These are phyloP conservation scores for Nitzschia inconspicua DNA, from an alignment of 108 stramenopile species.

Conservation along the genomic window DNA sequence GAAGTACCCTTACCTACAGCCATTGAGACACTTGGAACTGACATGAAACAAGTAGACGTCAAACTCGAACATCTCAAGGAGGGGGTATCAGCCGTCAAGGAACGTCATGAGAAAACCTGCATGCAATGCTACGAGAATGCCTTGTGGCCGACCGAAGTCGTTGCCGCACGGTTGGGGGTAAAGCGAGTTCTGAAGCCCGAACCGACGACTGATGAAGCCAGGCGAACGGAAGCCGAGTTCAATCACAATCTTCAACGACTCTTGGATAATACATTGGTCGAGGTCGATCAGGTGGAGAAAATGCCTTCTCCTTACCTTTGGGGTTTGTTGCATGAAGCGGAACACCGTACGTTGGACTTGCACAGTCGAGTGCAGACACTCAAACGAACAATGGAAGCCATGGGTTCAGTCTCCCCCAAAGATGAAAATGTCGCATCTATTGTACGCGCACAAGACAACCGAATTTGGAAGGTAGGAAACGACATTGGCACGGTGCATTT, in stretches of 20 bases:
- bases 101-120: too few relatives aligned
- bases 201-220: conserved; percentile 2
- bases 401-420: conserved; percentile 23
- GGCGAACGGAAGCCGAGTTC: conserved; percentile 10
- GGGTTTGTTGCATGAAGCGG: conserved; percentile 56
- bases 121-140: conserved; percentile 52
- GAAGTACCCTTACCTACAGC: conserved; percentile 9
- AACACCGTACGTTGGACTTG: conserved; percentile 40
- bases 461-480: conserved; percentile 45
- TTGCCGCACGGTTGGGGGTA: conserved; percentile 59
- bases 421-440: conserved; percentile 34
- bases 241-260: conserved; percentile 23
- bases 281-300: conserved; percentile 66
- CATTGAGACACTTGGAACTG: conserved; percentile 6
- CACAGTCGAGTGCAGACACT: conserved; percentile 15
- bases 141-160: conserved; percentile 72
- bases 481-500: conserved; percentile 44
- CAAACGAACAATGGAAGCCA: conserved; percentile 17
- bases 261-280: conserved; percentile 56
- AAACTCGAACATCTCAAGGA: too few relatives aligned
- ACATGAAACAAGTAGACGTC: conserved; percentile 12
- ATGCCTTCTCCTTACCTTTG: conserved; percentile 81
- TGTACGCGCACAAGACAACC: conserved; percentile 43
- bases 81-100: too few relatives aligned
- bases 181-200: background rate